A percentile compares a stretch with the other conserved stretches of the same genome.
These are phyloP conservation scores for Heteromeles arbutifolia DNA, from an alignment of 306 rosid species.

Conservation along the genomic window DNA sequence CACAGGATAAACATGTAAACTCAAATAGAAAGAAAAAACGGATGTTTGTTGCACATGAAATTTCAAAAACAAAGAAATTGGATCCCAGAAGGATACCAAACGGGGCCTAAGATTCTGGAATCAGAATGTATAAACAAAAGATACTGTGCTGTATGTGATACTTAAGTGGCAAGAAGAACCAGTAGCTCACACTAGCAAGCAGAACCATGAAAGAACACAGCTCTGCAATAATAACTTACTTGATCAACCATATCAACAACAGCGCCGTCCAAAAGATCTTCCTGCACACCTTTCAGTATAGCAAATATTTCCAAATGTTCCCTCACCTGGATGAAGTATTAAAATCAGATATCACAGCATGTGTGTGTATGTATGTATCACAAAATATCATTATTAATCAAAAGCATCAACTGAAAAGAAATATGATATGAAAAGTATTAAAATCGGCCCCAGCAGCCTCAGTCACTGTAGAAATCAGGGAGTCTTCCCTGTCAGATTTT, in stretches of 20 bases:
- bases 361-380: not conserved
- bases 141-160: not conserved
- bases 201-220: slow-evolving; percentile 1
- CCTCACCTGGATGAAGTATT: slow-evolving; percentile 52
- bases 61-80: not conserved
- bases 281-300: slow-evolving; percentile 74
- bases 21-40: not conserved
- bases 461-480: not conserved
- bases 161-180: not conserved
- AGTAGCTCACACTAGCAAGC: not conserved
- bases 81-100: too few species aligned
- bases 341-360: not conserved
- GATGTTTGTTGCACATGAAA: not conserved
- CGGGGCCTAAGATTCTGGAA: not conserved
- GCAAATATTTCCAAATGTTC: slow-evolving; percentile 95
- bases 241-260: slow-evolving; percentile 81
- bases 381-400: not conserved
- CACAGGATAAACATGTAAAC: not conserved
- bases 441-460: not conserved
- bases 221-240: slow-evolving; percentile 41
- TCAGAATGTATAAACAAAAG: not conserved
- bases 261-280: slow-evolving; percentile 49
- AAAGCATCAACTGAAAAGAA: not conserved
- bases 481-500: not conserved
- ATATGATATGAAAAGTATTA: too few species aligned